phyloP scores from a whole-genome alignment of 2,329 filamentous ascomycete genomes.

The Plenodomus biglobosus region DNA sequence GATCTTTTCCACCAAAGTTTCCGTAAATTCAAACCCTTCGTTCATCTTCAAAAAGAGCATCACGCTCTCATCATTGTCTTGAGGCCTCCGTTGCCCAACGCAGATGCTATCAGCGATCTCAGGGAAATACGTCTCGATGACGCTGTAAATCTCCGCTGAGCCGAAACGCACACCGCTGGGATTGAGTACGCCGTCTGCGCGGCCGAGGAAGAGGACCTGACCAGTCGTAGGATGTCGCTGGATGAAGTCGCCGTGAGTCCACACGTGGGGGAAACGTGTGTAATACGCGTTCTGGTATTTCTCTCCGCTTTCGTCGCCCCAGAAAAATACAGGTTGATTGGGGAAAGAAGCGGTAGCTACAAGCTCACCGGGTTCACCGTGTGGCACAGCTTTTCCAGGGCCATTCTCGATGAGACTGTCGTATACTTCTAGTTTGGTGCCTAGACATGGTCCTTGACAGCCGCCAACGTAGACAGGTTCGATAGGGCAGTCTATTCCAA shows the following conservation, averaged over 20 bases:
- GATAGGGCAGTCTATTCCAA: conserved; percentile 65
- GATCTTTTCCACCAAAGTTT: conserved; percentile 57
- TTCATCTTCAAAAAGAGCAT: conserved; percentile 63
- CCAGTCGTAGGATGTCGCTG: conserved; percentile 68
- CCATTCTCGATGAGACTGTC: conserved; percentile 55
- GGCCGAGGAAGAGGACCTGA: conserved; percentile 66
- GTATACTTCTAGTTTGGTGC: conserved; percentile 60
- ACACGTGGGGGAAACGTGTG: conserved; percentile 59
- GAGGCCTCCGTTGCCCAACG: conserved; percentile 71
- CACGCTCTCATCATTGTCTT: conserved; percentile 60
- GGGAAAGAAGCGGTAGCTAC: conserved; percentile 72
- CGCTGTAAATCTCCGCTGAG: conserved; percentile 75
- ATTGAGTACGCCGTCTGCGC: conserved; percentile 78
- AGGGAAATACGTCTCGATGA: conserved; percentile 67
- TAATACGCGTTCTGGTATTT: conserved; percentile 53
- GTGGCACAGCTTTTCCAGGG: conserved; percentile 55
- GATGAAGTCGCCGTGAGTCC: conserved; percentile 84
- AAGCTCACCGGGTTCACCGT: conserved; percentile 72
- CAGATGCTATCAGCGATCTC: conserved; percentile 73
- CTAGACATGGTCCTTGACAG: conserved; percentile 57
- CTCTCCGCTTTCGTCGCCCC: conserved; percentile 46
- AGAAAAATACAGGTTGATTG: conserved; percentile 65
- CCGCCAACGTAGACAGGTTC: conserved; percentile 65
- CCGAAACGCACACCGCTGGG: conserved; percentile 78
- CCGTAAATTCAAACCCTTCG: conserved; percentile 49